Evolutionary conservation across 2,329 filamentous ascomycete genomes (phyloP), one percentile per base, ranked within the genome.

Genomic region (Cercospora sp.): DNA sequence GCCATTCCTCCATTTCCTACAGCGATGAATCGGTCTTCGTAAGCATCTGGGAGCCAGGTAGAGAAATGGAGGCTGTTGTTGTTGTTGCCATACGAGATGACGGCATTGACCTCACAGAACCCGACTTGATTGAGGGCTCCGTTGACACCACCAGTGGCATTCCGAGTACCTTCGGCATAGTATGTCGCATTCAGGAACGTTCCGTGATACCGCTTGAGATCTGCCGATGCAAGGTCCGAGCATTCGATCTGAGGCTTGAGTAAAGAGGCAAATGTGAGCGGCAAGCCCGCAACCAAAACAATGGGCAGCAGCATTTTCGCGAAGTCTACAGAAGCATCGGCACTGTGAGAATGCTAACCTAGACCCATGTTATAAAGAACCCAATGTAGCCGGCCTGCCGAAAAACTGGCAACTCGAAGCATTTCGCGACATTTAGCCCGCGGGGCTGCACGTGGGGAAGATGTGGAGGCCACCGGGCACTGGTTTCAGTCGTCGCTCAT

Each of bases 1-100:
- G 75, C 74, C 72, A 76, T 74, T 33, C 75, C 74, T 12, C 73
- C 74, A 61, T 76, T 74, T 36, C 74, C 75, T 3, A 76, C 73
- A 10, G 75, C 74, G 48, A 76, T 69, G 68, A 76, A 76, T 1
- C 74, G 71, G 51, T 66, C 67, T 42, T 73, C 63, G 60, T 75
- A 76, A 1, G 55, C n/a, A 31, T 74, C 71, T n/a, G 75, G 74
- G 0, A 76, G 70, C 72, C 74, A 76, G 4, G 73, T 31, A 4
- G 70, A 68, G 12, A 74, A 75, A 51, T 69, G 61, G 9, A 75
- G 53, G n/a, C 68, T 72, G 53, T 73, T 68, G 63, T 72, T 68
- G 63, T 72, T 72, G 6, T 26, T 60, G 13, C 73, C 74, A 42
- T 76, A 76, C 0, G 69, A 64, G 30, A 75, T 45, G 4, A 61